These are phyloP conservation scores for Scheffersomyces stambukii DNA, from an alignment of 1,139 yeast genomes.

Conservation along the genomic window DNA sequence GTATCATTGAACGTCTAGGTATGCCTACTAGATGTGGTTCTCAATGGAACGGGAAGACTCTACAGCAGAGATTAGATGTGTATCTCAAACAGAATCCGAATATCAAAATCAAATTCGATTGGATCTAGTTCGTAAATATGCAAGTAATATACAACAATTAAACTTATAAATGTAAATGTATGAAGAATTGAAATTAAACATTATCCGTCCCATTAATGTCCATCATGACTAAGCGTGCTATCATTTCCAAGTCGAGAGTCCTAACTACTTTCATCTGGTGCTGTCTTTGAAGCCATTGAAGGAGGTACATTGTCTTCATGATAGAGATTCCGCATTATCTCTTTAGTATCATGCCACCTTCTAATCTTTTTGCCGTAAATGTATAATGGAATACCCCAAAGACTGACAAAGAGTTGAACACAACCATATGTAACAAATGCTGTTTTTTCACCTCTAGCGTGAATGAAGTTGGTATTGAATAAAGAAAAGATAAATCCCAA, in stretches of 20 bases:
- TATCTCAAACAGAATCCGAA: constrained; percentile 17
- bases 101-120: constrained; percentile 4
- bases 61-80: constrained; percentile 23
- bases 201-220: no score
- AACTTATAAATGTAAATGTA: no score
- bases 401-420: constrained; percentile 45
- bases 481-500: constrained; percentile 56
- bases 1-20: constrained; percentile 75
- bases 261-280: constrained; percentile 2
- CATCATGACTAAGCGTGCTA: no score
- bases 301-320: constrained; percentile 19
- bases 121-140: no score
- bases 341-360: constrained; percentile 47
- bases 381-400: constrained; percentile 50
- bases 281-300: constrained; percentile 5
- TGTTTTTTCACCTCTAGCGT: constrained; percentile 39
- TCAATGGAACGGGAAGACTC: constrained; percentile 53
- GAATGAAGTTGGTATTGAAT: constrained; percentile 48
- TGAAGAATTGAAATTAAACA: no score
- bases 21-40: constrained; percentile 42
- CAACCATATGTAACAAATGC: constrained; percentile 53
- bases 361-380: constrained; percentile 52
- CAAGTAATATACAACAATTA: no score
- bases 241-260: no score
- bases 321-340: constrained; percentile 31